Base-by-base conservation (phyloP, 441 rosid genomes). In the Pelargonium fulgidum region DNA sequence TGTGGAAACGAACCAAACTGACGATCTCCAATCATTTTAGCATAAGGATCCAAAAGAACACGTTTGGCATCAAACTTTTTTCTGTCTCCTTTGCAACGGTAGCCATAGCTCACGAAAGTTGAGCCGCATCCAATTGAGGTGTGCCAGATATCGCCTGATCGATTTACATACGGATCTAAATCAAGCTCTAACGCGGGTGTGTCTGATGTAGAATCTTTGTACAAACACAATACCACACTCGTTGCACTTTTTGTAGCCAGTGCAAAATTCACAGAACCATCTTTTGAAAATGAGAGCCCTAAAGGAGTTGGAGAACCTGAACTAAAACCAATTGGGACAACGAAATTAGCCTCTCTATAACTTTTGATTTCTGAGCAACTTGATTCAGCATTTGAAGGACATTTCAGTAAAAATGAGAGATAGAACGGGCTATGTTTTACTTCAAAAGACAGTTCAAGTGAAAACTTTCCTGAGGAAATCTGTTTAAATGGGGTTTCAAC, bases 71-170 rank as follows among this genome's bases (percentile, higher is more conserved):
- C 79, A 70, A 72, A 80, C 58, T 64, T 48, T 14, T 48, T 73
- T 1, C 59, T 69, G 52, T 78, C 77, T 76, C 78, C 87, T 79
- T 78, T 84, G 84, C 88, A 85, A 54, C 73, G 83, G 78, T 83
- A 91, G 50, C 90, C 87, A 66, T 91, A 88, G 75, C 87, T 84
- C 52, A 70, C 75, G 70, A 80, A 88, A 52, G 64, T 80, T 84
- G 83, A 76, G 2, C 87, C 52, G 7, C 77, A 78, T 36, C 85
- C 90, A 45, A 89, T 11, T 4, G 88, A 83, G 52, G 89, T 92
- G 77, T 89, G 99, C 95, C 99, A 89, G 62, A 84, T 75, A 76
- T 91, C 92, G 76, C 99, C 96, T 13, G 93, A 78, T 73, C 90
- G 87, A 79, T 91, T 86, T 68, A 89, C 88, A 71, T 83, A 84